Conservation (phyloP, 2,329 filamentous ascomycete species). For the Botrytis tulipae region DNA sequence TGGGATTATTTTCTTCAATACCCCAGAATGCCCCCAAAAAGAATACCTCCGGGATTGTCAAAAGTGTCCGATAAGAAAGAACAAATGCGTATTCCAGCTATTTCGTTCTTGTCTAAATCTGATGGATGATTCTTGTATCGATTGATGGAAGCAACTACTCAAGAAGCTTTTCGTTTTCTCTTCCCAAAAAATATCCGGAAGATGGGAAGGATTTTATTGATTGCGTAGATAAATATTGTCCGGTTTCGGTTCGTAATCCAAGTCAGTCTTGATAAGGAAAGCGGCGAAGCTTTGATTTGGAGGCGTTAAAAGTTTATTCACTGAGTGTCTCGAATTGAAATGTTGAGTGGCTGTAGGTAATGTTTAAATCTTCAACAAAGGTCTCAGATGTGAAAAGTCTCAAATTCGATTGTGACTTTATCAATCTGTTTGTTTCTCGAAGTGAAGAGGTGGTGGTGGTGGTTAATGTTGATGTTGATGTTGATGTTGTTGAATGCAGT, state of each 20-base stretch:
- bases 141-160: neutral
- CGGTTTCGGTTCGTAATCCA: slow-evolving; percentile 35
- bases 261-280: slow-evolving; percentile 27
- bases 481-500: neutral
- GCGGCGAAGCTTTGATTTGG: slow-evolving; percentile 20
- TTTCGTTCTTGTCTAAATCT: neutral
- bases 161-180: neutral
- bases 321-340: slow-evolving; percentile 10
- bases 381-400: slow-evolving; percentile 35
- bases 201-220: slow-evolving; percentile 9
- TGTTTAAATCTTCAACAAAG: slow-evolving; percentile 13
- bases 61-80: neutral
- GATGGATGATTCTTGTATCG: neutral
- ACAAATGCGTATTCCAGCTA: slow-evolving; percentile 12
- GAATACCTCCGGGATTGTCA: neutral
- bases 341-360: slow-evolving; percentile 14
- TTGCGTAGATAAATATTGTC: slow-evolving; percentile 21
- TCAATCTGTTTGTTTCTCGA: slow-evolving; percentile 35
- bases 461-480: slow-evolving; percentile 2
- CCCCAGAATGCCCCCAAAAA: neutral
- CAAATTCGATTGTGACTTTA: slow-evolving; percentile 25
- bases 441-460: slow-evolving; percentile 16
- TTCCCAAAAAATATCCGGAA: neutral
- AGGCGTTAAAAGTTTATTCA: neutral
- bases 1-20: slow-evolving; percentile 6